Conservation (phyloP, 2,329 filamentous ascomycete species). For the Colletotrichum chrysophilum region DNA sequence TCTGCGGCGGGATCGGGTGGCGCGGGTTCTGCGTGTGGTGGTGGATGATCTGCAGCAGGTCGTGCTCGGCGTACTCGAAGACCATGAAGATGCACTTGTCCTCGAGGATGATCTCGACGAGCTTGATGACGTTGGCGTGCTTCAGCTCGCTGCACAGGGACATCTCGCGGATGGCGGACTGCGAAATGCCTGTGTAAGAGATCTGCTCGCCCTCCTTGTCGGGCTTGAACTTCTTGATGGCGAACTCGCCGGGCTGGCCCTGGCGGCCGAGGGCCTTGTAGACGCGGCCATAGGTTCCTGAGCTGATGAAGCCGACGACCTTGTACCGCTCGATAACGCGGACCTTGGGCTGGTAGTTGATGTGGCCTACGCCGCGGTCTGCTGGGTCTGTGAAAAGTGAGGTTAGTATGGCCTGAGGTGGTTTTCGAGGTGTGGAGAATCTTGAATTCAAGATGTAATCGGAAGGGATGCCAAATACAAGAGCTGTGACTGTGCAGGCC, state of each 20-base stretch:
- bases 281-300: conserved; percentile 95
- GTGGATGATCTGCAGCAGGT: conserved; percentile 96
- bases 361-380: conserved; percentile 51
- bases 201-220: conserved; percentile 97
- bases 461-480: conserved; percentile 12
- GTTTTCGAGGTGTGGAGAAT: conserved; percentile 21
- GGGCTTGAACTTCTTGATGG: conserved; percentile 99
- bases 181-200: conserved; percentile 96
- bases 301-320: conserved; percentile 97
- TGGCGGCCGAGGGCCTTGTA: conserved; percentile 90
- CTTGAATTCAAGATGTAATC: background rate
- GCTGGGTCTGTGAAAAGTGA: conserved; percentile 50
- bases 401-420: conserved; percentile 37
- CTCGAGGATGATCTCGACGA: conserved; percentile 95
- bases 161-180: conserved; percentile 97
- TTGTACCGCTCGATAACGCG: conserved; percentile 92
- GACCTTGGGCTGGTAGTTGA: conserved; percentile 76
- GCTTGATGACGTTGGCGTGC: conserved; percentile 87
- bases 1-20: conserved; percentile 85
- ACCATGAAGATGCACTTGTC: conserved; percentile 99
- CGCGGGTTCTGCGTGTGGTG: conserved; percentile 91
- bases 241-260: conserved; percentile 81
- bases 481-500: conserved; percentile 22
- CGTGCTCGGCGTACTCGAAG: conserved; percentile 98
- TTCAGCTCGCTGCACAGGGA: conserved; percentile 90